Conservation (phyloP, 306 rosid genomes). For the Rosa lucieae region DNA sequence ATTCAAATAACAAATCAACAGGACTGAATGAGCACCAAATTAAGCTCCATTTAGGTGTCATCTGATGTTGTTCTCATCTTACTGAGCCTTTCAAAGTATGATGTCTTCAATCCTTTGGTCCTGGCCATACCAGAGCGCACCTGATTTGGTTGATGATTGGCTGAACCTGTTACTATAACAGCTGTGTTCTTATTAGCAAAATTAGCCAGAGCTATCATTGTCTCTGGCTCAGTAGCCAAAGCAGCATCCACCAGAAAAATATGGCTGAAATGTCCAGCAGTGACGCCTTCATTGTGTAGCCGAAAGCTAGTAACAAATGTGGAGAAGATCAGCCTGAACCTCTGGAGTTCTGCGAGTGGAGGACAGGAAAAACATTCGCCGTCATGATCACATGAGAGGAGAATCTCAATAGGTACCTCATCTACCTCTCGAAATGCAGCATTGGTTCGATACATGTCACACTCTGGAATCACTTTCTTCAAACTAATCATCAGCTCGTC, state of each 20-base stretch:
- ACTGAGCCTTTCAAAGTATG: slow-evolving; percentile 30
- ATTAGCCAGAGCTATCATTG: slow-evolving; percentile 28
- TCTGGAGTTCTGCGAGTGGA: not conserved
- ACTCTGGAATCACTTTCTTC: slow-evolving; percentile 27
- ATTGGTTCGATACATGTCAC: slow-evolving; percentile 27
- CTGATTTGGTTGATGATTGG: not conserved
- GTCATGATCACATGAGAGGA: slow-evolving; percentile 22
- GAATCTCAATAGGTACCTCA: slow-evolving; percentile 31
- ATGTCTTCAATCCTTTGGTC: slow-evolving; percentile 26
- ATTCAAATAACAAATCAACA: too few relatives aligned
- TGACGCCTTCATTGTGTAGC: slow-evolving; percentile 26
- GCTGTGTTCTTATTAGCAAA: slow-evolving; percentile 21
- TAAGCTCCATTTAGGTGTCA: too few relatives aligned
- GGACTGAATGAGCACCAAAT: too few relatives aligned
- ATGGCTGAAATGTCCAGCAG: slow-evolving; percentile 32
- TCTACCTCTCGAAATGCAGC: slow-evolving; percentile 23
- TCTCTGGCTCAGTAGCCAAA: slow-evolving; percentile 36
- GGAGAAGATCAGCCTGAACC: slow-evolving; percentile 33
- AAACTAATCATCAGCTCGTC: slow-evolving; percentile 27
- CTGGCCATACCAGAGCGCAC: slow-evolving; percentile 25
- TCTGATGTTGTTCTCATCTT: not conserved
- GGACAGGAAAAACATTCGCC: slow-evolving; percentile 36
- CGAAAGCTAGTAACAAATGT: slow-evolving; percentile 37
- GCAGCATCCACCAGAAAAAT: slow-evolving; percentile 40
- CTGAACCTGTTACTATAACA: slow-evolving; percentile 32